A percentile compares a stretch with the other conserved stretches of the same genome.
Conservation (phyloP, 73 alveolate species). For the Tetrahymena thermophila region DNA sequence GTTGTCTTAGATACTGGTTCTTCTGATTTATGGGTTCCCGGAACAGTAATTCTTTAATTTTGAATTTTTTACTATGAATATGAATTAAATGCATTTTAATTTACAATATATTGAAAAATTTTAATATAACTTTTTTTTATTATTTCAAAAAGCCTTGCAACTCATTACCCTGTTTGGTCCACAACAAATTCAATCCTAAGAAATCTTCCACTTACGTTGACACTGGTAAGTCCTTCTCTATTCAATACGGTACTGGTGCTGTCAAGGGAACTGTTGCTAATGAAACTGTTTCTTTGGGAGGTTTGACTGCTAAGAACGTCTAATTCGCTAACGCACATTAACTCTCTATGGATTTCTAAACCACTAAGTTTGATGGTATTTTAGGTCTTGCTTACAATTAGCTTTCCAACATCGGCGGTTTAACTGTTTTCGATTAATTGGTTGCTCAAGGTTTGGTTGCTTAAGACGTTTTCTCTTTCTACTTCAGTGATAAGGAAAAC, state of each 20-base stretch:
- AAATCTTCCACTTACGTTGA: neutral
- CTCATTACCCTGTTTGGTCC: neutral
- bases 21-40: slow-evolving; percentile 61
- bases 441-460: slow-evolving; percentile 47
- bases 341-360: slow-evolving; percentile 43
- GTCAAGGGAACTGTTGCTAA: slow-evolving; percentile 52
- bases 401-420: slow-evolving; percentile 46
- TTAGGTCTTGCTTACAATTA: slow-evolving; percentile 74
- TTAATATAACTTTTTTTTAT: neutral
- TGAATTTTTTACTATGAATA: neutral
- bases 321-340: slow-evolving; percentile 56
- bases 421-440: slow-evolving; percentile 60
- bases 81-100: neutral
- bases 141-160: neutral
- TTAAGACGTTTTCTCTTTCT: slow-evolving; percentile 64
- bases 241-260: slow-evolving; percentile 39
- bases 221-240: neutral
- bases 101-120: neutral
- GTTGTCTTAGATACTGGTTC: slow-evolving; percentile 73
- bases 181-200: slow-evolving; percentile 14
- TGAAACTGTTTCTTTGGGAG: slow-evolving; percentile 59
- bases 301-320: slow-evolving; percentile 29
- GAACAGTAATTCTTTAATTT: neutral
- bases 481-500: slow-evolving; percentile 47
- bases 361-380: slow-evolving; percentile 65